Evolutionary conservation across 441 rosid genomes (phyloP), one percentile per base, ranked within the genome.

Genomic region (Capsella rubella): DNA sequence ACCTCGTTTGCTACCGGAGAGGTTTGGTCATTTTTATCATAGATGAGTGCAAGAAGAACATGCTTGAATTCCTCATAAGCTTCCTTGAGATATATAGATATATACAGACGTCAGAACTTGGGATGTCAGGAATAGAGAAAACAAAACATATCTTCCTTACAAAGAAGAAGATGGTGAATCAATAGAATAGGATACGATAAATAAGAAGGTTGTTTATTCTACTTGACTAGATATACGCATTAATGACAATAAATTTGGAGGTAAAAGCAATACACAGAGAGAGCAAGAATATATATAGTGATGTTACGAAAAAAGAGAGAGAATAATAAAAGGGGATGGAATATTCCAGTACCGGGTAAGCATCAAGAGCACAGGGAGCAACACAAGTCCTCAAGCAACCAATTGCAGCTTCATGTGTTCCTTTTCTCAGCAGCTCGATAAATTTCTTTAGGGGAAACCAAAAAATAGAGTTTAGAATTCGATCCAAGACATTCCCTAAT

Each of bases 1-100:
- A 95, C 99, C 99, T 90, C 96, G 83, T 84, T 86, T 10, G 91
- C 90, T 72, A 92, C 99, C 0, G 97, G 99, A 82, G 99, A 92
- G 74, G 76, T 84, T 71, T 71, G 84, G 75, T 95, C 99, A 77
- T 89, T 82, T 83, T 88, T 76, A 80, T 89, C 93, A 76, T 89
- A 95, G 76, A 95, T 88, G 52, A 92, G 87, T 52, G 97, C 92
- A 80, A 95, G 97, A 78, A 95, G 94, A 42, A 95, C 82, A 79
- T 92, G 99, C 87, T 95, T 95, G 85, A 95, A 92, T 79, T 95
- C 99, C 90, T 88, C 95, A 29, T 95, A 95, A 35, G 99, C 96
- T 89, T 95, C 99, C 99, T 90, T 87, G 79, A 89, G 60, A 81
- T 64, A 85, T 12, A 74, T 61, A 78, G 18, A 16, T 16, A 60